Percentiles rank a stretch among this genome's conserved stretches.
Conservation (phyloP, 768 basidiomycete genomes). For the Saitozyma sp. region DNA sequence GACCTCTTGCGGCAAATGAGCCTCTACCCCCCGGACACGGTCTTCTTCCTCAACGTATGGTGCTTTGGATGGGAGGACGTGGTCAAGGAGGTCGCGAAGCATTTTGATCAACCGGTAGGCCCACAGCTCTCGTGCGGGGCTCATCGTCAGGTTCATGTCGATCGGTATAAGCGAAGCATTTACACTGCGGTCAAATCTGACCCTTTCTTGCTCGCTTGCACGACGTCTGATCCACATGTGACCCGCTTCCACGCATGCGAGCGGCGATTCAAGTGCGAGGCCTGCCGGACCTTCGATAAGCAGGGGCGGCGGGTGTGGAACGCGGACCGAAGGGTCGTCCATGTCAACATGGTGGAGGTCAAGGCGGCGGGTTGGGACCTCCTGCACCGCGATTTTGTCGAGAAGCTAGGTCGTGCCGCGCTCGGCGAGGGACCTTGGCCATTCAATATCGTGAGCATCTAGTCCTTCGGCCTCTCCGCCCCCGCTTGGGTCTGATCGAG, state of each 20-base stretch:
- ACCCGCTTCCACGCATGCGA: constrained; percentile 96
- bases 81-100: constrained; percentile 68
- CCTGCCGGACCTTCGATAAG: constrained; percentile 24
- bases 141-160: constrained; percentile 72
- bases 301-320: constrained; percentile 51
- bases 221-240: constrained; percentile 28
- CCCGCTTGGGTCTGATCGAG: constrained; percentile 6
- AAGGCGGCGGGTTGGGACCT: constrained; percentile 63
- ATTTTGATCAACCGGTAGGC: constrained; percentile 63
- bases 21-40: constrained; percentile 64
- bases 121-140: constrained; percentile 13
- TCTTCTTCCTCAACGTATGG: constrained; percentile 91
- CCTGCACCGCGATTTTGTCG: constrained; percentile 57
- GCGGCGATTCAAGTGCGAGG: constrained; percentile 67
- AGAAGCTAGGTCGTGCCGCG: constrained; percentile 48
- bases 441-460: constrained; percentile 61
- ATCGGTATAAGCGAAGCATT: constrained; percentile 78
- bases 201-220: constrained; percentile 38
- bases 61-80: constrained; percentile 97
- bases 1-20: constrained; percentile 71
- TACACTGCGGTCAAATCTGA: constrained; percentile 68
- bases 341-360: constrained; percentile 79
- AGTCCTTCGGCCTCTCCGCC: background rate
- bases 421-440: constrained; percentile 54
- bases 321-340: constrained; percentile 61